Base-by-base conservation (phyloP, 352 stramenopile species). In the Phytophthora pistaciae region DNA sequence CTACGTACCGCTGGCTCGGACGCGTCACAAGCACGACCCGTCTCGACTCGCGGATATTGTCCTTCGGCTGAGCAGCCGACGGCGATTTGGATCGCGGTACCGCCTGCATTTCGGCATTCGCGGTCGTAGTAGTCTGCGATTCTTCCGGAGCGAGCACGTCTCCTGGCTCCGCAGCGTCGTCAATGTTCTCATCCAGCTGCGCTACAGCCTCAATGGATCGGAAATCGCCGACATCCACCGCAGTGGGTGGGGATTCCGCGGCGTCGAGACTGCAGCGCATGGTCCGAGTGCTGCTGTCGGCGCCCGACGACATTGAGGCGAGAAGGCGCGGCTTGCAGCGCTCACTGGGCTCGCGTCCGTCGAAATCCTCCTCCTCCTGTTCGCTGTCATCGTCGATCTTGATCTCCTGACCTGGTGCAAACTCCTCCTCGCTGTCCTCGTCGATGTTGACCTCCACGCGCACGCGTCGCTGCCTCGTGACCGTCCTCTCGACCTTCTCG, bases 21-120 rank as follows among this genome's bases (percentile, higher is more conserved):
- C 84, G 76, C 8, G 84, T 93, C 13, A 95, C 84, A 21, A 95
- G 70, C n/a, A 95, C 78, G 9, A 95, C 87, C 18, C 74, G 74
- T 20, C 81, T 74, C 11, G 83, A 89, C 54, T 79, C 60, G 46
- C 69, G 65, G 21, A 69, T 53, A 31, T 52, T 69, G 23, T 75
- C 68, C 54, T 72, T 71, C 11, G 48, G 29, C 31, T 65, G 68
- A 5, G 48, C 44, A 21, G 50, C 42, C 4, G 40, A 50, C 29
- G 55, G 33, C 20, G 59, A 50, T 14, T 70, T 68, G 0, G 60
- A 48, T 63, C 62, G 44, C 38, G 60, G 53, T 20, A 33, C 20
- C 29, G 68, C 53, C 54, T 54, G 53, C 36, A 58, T 33, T 42
- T 57, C 46, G 29, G 55, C 20, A 23, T 53, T 65, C 20, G 46